Base-by-base conservation (phyloP, 2,329 filamentous ascomycete genomes). In the Sporothrix protearum region DNA sequence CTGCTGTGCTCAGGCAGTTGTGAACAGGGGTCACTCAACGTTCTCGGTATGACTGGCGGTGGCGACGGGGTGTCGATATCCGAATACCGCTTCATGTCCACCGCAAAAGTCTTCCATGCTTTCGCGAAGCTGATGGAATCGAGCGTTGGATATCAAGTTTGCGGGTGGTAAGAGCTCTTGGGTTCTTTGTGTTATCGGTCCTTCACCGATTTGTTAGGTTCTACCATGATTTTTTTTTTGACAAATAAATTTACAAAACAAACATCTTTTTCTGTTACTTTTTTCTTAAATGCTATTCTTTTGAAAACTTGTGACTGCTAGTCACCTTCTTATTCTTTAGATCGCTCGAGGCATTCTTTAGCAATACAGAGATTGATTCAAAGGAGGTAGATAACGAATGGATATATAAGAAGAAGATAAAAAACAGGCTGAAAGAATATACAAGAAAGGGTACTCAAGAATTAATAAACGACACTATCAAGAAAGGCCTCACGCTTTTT, bases 401-500 rank as follows among this genome's bases (percentile, higher is more conserved):
- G n/a, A n/a, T n/a, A n/a, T n/a, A 14, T n/a, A 16, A 8, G n/a
- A 12, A 22, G 42, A 51, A 61, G 42, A 19, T 2, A 2, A 59
- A 63, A 25, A 45, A 19, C 42, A 51, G 25, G 22, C 5, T 28
- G 4, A 39, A 45, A 68, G 14, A 61, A 28, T 25, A 53, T 49
- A 72, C 30, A 36, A 47, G n/a, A 64, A 69, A 25, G 57, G n/a
- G 12, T 63, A 22, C 57, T 14, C 10, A 19, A 68, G 9, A 51
- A n/a, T 16, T 28, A 8, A 71, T 36, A n/a, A 7, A 2, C 30
- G 19, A 45, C 14, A 47, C 42, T 42, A 69, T 19, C 16, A 55
- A 57, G 12, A 5, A 57, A 33, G 19, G 61, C n/a, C 55, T 25
- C 25, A 57, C 66, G 71, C 71, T 75, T 84, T 88, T 84, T 88